A percentile compares a stretch with the other conserved stretches of the same genome.
phyloP scores from a whole-genome alignment of 73 alveolate genomes.

The Strombidium stylifer region DNA sequence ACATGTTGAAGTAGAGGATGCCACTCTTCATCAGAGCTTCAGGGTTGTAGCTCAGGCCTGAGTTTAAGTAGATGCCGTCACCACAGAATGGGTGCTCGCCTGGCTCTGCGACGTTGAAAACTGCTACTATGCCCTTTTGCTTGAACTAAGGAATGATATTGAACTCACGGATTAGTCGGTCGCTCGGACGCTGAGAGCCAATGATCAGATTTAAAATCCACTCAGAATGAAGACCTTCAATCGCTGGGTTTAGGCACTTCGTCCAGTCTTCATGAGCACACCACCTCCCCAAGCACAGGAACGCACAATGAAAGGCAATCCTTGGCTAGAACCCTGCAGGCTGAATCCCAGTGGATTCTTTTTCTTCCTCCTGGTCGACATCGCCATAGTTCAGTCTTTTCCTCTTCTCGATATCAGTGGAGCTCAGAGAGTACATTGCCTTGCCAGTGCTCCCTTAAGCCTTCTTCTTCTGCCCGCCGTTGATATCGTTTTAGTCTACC shows the following conservation, averaged over 20 bases:
- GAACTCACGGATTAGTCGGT: slow-evolving; percentile 58
- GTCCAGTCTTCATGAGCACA: slow-evolving; percentile 61
- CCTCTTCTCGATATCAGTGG: too few relatives aligned
- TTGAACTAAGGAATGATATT: slow-evolving; percentile 64
- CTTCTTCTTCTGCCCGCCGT: too few relatives aligned
- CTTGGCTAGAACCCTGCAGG: too few relatives aligned
- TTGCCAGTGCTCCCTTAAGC: too few relatives aligned
- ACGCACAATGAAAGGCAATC: too few relatives aligned
- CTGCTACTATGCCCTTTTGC: slow-evolving; percentile 55
- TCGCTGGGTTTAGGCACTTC: slow-evolving; percentile 48
- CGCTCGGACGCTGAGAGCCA: slow-evolving; percentile 79
- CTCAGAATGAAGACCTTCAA: slow-evolving; percentile 67
- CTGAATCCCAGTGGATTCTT: too few relatives aligned
- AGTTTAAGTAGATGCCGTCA: slow-evolving; percentile 59
- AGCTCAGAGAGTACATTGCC: too few relatives aligned
- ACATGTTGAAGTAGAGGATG: slow-evolving; percentile 43
- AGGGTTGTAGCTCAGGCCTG: slow-evolving; percentile 73
- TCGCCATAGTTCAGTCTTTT: too few relatives aligned
- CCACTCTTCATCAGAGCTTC: slow-evolving; percentile 57
- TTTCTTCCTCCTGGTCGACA: too few relatives aligned
- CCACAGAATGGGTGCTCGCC: slow-evolving; percentile 91
- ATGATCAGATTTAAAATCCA: slow-evolving; percentile 59
- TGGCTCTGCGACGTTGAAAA: slow-evolving; percentile 73
- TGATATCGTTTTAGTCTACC: too few relatives aligned
- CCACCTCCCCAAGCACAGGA: too few relatives aligned